Percentiles rank a stretch among this genome's conserved stretches.
These are phyloP conservation scores for Diaporthe ilicicola DNA, from an alignment of 2,329 filamentous ascomycete species.

Conservation along the genomic window DNA sequence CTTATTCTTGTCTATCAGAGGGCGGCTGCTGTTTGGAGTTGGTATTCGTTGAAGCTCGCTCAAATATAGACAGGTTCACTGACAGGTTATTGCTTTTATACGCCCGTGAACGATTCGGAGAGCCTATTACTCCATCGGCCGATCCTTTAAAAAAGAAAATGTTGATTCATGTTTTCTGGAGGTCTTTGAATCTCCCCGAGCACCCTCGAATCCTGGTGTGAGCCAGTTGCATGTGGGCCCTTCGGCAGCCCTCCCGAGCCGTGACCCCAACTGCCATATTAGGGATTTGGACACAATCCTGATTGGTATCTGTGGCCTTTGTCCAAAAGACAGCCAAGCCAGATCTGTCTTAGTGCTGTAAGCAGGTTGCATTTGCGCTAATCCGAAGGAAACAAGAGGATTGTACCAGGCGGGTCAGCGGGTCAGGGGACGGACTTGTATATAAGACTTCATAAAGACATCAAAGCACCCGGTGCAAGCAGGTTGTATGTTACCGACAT, in stretches of 20 bases:
- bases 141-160: not conserved
- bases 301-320: not conserved
- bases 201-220: not conserved
- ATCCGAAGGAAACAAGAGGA: not conserved
- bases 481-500: not conserved
- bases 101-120: not conserved
- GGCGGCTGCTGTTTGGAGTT: not conserved
- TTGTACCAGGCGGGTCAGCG: not conserved
- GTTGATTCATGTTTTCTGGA: too few relatives aligned
- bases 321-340: not conserved
- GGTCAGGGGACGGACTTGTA: not conserved
- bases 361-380: conserved; percentile 21
- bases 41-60: too few relatives aligned
- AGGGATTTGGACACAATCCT: not conserved
- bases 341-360: conserved; percentile 23
- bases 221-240: not conserved
- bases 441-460: not conserved
- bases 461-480: not conserved
- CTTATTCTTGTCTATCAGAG: not conserved
- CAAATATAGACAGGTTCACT: not conserved
- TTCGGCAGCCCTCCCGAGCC: not conserved
- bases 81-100: not conserved
- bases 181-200: not conserved
- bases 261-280: not conserved
- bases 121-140: not conserved